Percentiles rank a stretch among this genome's conserved stretches.
These are phyloP conservation scores for Blastocystis sp. DNA, from an alignment of 352 stramenopile species.

Conservation along the genomic window DNA sequence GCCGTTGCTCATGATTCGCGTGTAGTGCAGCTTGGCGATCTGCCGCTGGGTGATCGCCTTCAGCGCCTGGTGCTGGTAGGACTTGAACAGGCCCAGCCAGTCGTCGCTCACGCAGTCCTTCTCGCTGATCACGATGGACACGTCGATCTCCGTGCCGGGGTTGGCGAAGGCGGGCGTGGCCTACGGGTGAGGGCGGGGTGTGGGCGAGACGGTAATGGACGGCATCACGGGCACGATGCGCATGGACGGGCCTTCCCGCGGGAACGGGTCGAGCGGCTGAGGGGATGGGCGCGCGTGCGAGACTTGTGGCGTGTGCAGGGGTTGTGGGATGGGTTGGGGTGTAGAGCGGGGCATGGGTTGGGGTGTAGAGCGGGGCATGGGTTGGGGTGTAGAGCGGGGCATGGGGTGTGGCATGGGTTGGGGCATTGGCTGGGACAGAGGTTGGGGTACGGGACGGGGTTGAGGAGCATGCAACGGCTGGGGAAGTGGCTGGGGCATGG, in stretches of 20 bases:
- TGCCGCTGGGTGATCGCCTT: constrained; percentile 51
- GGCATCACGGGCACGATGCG: constrained; percentile 5
- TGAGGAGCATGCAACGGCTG: background rate
- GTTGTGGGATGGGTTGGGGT: background rate
- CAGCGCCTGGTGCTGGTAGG: constrained; percentile 16
- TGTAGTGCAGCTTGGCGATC: constrained; percentile 21
- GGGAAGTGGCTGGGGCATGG: background rate
- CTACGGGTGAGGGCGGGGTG: background rate
- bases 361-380: background rate
- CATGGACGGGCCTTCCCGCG: background rate
- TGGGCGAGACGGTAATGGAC: constrained; percentile 16
- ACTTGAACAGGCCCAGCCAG: constrained; percentile 42
- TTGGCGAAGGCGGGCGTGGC: constrained; percentile 2
- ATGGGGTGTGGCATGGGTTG: background rate
- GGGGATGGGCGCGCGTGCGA: background rate
- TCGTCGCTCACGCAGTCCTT: background rate
- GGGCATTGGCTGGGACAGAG: background rate
- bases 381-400: background rate
- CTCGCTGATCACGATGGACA: constrained; percentile 11
- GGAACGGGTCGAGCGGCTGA: background rate
- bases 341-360: background rate
- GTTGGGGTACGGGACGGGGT: background rate
- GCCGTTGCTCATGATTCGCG: background rate
- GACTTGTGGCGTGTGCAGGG: background rate
- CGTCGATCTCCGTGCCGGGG: constrained; percentile 20